phyloP scores from a whole-genome alignment of 2,329 filamentous ascomycete species.

The Ceratocystis albifundus region DNA sequence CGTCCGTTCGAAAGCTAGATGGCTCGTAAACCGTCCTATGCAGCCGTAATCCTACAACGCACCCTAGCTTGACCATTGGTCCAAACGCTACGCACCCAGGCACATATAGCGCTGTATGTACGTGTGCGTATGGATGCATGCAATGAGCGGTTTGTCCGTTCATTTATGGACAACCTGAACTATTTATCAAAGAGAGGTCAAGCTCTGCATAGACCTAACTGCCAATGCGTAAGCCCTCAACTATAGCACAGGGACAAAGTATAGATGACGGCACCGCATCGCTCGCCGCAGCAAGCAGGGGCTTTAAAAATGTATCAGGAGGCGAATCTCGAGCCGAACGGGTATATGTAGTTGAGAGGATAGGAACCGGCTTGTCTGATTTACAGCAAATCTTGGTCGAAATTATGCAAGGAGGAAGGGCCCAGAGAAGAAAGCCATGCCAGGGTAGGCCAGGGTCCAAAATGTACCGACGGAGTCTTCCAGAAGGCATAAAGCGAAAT shows the following conservation, averaged over 20 bases:
- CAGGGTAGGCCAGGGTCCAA: neutral
- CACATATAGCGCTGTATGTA: neutral
- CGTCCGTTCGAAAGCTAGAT: neutral
- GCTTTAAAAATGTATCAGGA: neutral
- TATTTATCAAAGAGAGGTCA: neutral
- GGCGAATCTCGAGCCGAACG: neutral
- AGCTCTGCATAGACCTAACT: neutral
- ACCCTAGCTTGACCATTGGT: slow-evolving; percentile 3
- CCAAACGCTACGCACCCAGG: neutral
- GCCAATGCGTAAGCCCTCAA: neutral
- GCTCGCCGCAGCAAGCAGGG: neutral
- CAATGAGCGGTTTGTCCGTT: neutral
- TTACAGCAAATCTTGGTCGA: neutral
- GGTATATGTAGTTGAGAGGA: neutral
- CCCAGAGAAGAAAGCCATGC: neutral
- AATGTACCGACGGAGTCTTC: slow-evolving; percentile 7
- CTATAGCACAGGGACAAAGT: too few relatives aligned
- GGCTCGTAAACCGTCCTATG: slow-evolving; percentile 2
- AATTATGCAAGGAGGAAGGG: neutral
- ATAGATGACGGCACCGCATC: too few relatives aligned
- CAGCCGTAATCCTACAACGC: neutral
- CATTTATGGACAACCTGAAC: neutral
- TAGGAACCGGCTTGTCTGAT: neutral
- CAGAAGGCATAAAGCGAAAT: slow-evolving; percentile 12
- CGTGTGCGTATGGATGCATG: neutral